Base-by-base conservation (phyloP, 805 yeast species). In the Metschnikowia kofuensis region DNA sequence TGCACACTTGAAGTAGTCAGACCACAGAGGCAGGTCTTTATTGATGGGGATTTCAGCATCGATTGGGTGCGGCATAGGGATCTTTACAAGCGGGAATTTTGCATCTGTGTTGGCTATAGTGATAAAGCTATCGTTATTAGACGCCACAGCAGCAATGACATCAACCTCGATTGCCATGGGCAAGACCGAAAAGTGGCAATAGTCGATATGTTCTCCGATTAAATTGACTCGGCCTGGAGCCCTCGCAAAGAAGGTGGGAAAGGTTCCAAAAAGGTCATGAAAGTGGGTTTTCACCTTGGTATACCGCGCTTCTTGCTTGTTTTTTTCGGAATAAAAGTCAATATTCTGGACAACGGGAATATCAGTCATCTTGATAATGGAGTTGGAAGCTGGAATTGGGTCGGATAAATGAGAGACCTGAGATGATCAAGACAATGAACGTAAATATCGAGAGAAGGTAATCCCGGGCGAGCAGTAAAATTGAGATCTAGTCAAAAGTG, bases 171-270 rank as follows among this genome's bases (percentile, higher is more conserved):
- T 79, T 3, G 91, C 89, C 84, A 85, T 80, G 14, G 90, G 90
- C 55, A 85, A 72, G 10, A 82, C 86, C 7, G 87, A 75, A 61
- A 81, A 85, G 57, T 78, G 76, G 54, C 80, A 78, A 62, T 84
- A 85, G 66, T 85, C 90, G 47, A 85, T 80, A 60, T 85, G 91
- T 55, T 85, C 90, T 35, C 91, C 90, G 48, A 85, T 82, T 50
- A 85, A 68, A 62, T 84, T 85, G 45, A 85, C 90, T 56, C 91
- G 69, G 31, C 90, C 90, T n/a, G 91, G 90, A 13, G 87, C 79
- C 44, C 89, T 71, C 21, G 83, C 68, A 35, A 80, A 64, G 58
- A 82, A 76, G 32, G 72, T 75, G 4, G 79, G 77, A 7, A 62
- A 58, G 27, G 58, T 58, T 14, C 55, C 55, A 44, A 65, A 72